Conservation (phyloP, 2,329 filamentous ascomycete genomes). For the Chrysoporthe deuterocubensis region DNA sequence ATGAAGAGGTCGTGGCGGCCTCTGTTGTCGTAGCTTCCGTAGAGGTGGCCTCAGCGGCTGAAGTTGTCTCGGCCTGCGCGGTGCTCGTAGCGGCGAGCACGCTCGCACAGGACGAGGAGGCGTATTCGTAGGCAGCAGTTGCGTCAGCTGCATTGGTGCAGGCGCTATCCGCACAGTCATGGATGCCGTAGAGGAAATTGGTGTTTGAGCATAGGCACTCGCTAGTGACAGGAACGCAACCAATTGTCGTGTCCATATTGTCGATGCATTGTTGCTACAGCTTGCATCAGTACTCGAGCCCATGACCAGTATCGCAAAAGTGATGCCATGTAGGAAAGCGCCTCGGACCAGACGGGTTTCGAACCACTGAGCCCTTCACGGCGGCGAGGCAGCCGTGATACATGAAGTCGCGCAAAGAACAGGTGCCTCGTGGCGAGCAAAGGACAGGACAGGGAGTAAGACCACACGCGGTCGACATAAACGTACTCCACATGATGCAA, state of each 20-base stretch:
- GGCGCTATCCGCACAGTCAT: constrained; percentile 30
- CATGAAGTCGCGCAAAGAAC: background rate
- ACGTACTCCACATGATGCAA: constrained; percentile 28
- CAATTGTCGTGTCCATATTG: constrained; percentile 19
- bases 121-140: constrained; percentile 29
- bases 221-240: constrained; percentile 26
- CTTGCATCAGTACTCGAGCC: constrained; percentile 9
- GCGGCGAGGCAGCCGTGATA: too few relatives aligned
- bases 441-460: background rate
- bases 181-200: constrained; percentile 29
- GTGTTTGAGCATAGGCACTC: constrained; percentile 33
- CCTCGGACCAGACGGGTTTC: background rate
- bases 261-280: constrained; percentile 23
- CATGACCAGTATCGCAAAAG: background rate
- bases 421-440: background rate
- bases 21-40: constrained; percentile 16
- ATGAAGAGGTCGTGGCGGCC: constrained; percentile 15
- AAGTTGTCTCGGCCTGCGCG: constrained; percentile 11
- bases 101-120: constrained; percentile 29
- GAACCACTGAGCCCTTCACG: too few relatives aligned
- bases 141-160: constrained; percentile 31
- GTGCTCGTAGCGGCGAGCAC: constrained; percentile 12
- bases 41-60: constrained; percentile 9
- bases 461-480: background rate
- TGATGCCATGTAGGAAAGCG: background rate